A percentile compares a stretch with the other conserved stretches of the same genome.
These are phyloP conservation scores for Ustilago shanxiensis DNA, from an alignment of 1,284 basidiomycete genomes.

Conservation along the genomic window DNA sequence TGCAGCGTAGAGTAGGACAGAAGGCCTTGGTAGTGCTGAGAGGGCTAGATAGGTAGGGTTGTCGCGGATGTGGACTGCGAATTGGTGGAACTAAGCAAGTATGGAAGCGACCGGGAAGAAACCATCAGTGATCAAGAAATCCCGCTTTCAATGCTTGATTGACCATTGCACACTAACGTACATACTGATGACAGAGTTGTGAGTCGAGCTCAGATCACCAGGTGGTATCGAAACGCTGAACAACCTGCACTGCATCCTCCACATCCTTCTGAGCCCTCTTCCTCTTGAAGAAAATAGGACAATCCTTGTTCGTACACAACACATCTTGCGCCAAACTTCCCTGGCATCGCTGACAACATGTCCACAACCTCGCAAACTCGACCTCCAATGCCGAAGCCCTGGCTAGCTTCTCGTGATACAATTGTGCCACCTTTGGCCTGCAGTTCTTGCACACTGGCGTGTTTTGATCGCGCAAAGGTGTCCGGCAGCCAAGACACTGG, in stretches of 20 bases:
- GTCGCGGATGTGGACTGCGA: no score
- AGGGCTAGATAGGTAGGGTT: no score
- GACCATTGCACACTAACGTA: background rate
- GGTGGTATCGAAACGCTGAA: conserved; percentile 60
- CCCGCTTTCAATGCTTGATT: no score
- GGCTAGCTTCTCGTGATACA: conserved; percentile 66
- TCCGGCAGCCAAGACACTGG: conserved; percentile 67
- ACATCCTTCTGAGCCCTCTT: conserved; percentile 66
- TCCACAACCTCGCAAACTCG: conserved; percentile 68
- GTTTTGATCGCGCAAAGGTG: conserved; percentile 64
- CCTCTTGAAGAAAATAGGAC: conserved; percentile 97
- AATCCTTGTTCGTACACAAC: conserved; percentile 94
- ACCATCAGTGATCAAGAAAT: no score
- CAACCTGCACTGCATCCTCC: conserved; percentile 57
- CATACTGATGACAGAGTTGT: background rate
- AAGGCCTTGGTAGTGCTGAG: no score
- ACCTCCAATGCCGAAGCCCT: conserved; percentile 61
- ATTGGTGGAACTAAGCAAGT: no score
- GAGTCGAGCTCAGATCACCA: conserved; percentile 40
- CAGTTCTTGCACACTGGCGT: conserved; percentile 68
- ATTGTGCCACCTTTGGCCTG: conserved; percentile 58
- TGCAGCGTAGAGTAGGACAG: no score
- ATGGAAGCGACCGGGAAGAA: no score
- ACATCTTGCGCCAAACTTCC: conserved; percentile 79
- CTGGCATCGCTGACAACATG: conserved; percentile 69